Evolutionary conservation across 169 alveolate genomes (phyloP).

Genomic region (Cryptosporidium andersoni): DNA sequence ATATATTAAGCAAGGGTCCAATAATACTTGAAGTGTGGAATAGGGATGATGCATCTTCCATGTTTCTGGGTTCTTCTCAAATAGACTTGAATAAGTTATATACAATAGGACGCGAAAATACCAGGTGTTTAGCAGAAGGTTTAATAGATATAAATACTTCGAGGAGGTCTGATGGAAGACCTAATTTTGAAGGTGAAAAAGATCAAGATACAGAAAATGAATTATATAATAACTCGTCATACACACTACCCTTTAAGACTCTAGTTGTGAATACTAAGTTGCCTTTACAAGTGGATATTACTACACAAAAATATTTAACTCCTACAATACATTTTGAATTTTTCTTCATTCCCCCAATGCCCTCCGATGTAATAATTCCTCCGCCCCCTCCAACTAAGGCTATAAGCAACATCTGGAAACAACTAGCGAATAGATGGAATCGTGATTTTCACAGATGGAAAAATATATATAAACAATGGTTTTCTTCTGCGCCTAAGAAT

Average conservation of each 20-base stretch:
- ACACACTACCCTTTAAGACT: constrained; percentile 70
- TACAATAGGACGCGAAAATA: constrained; percentile 74
- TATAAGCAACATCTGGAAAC: constrained; percentile 73
- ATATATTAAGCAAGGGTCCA: constrained; percentile 84
- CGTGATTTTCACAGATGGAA: constrained; percentile 81
- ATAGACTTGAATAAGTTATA: constrained; percentile 76
- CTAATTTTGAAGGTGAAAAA: constrained; percentile 75
- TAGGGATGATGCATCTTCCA: constrained; percentile 80
- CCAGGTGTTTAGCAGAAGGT: constrained; percentile 76
- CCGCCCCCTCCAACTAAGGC: constrained; percentile 72
- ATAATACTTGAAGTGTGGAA: constrained; percentile 85
- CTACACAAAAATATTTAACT: constrained; percentile 64
- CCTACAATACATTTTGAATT: constrained; percentile 73
- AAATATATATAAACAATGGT: constrained; percentile 80
- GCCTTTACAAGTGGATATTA: constrained; percentile 66
- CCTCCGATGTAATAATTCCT: constrained; percentile 74
- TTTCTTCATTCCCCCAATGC: constrained; percentile 77
- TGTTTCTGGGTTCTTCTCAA: constrained; percentile 82
- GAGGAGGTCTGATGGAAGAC: constrained; percentile 72
- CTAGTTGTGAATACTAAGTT: constrained; percentile 72
- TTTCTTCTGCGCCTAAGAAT: constrained; percentile 77
- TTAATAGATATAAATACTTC: constrained; percentile 7
- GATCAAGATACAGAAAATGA: constrained; percentile 14
- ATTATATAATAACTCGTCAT: constrained; percentile 72
- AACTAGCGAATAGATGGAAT: constrained; percentile 79